Conservation (phyloP, 805 yeast species). For the Sporopachydermia quercuum region DNA sequence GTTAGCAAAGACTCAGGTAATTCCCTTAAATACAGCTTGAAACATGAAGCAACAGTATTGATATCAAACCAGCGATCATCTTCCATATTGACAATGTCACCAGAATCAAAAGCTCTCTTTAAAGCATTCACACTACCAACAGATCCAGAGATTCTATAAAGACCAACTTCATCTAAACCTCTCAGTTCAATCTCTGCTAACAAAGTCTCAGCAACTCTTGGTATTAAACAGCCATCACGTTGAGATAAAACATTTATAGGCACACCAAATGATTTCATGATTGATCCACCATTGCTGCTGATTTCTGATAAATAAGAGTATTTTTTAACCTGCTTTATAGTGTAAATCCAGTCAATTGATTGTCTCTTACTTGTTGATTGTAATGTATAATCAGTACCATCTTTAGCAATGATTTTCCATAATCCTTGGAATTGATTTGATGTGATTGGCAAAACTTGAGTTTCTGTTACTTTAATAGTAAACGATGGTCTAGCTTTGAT, state of each 20-base stretch:
- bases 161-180: conserved; percentile 82
- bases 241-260: conserved; percentile 66
- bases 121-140: conserved; percentile 40
- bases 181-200: conserved; percentile 69
- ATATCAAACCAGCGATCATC: conserved; percentile 59
- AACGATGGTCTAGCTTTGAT: conserved; percentile 33
- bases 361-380: conserved; percentile 48
- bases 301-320: conserved; percentile 27
- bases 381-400: conserved; percentile 41
- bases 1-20: conserved; percentile 75
- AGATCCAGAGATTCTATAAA: conserved; percentile 64
- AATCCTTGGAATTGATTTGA: conserved; percentile 24
- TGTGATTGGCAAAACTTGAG: conserved; percentile 22
- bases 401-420: conserved; percentile 28
- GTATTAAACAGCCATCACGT: conserved; percentile 49
- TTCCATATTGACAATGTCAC: conserved; percentile 27
- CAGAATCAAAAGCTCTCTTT: conserved; percentile 39
- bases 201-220: conserved; percentile 49
- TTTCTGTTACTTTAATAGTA: conserved; percentile 29
- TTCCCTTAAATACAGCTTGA: conserved; percentile 72
- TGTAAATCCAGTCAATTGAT: conserved; percentile 3
- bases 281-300: conserved; percentile 23
- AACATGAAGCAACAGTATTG: conserved; percentile 78
- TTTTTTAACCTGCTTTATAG: conserved; percentile 24
- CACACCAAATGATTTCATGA: conserved; percentile 64